Evolutionary conservation across 129 eudicot species (phyloP).

Genomic region (Dittrichia graveolens): DNA sequence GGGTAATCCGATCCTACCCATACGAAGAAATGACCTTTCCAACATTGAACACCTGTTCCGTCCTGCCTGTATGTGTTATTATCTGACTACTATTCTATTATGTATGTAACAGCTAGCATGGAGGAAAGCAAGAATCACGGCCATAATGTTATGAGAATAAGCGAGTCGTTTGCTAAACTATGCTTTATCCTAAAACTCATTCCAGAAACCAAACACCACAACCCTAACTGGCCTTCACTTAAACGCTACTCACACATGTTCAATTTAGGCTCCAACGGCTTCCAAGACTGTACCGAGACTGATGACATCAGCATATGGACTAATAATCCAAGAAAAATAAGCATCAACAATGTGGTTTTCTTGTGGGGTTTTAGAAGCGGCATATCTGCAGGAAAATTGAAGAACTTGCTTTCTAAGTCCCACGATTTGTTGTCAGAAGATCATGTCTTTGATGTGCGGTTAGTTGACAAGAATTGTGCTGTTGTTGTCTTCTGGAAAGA

Average conservation of each 20-base stretch:
- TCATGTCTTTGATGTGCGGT: slow-evolving; percentile 59
- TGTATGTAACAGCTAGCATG: slow-evolving; percentile 47
- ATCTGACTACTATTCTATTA: slow-evolving; percentile 14
- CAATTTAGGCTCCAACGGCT: slow-evolving; percentile 29
- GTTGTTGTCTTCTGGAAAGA: slow-evolving; percentile 66
- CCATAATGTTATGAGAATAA: slow-evolving; percentile 56
- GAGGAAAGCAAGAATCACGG: slow-evolving; percentile 67
- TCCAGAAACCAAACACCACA: slow-evolving; percentile 33
- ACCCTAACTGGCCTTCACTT: slow-evolving; percentile 39
- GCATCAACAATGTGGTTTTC: slow-evolving; percentile 60
- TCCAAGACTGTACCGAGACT: slow-evolving; percentile 42
- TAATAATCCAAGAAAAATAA: slow-evolving; percentile 46
- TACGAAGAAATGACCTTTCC: too few species aligned
- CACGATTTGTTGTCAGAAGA: slow-evolving; percentile 51
- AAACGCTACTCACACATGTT: slow-evolving; percentile 42
- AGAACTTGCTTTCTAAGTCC: slow-evolving; percentile 47
- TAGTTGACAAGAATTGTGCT: slow-evolving; percentile 82
- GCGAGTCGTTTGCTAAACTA: slow-evolving; percentile 69
- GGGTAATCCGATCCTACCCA: too few species aligned
- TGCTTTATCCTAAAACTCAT: slow-evolving; percentile 54
- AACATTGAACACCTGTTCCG: too few species aligned
- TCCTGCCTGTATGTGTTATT: not conserved
- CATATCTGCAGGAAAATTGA: slow-evolving; percentile 57
- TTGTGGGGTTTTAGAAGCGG: slow-evolving; percentile 85
- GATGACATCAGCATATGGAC: slow-evolving; percentile 64